phyloP scores from a whole-genome alignment of 2,329 filamentous ascomycete species.

The Aspergillus sclerotialis region DNA sequence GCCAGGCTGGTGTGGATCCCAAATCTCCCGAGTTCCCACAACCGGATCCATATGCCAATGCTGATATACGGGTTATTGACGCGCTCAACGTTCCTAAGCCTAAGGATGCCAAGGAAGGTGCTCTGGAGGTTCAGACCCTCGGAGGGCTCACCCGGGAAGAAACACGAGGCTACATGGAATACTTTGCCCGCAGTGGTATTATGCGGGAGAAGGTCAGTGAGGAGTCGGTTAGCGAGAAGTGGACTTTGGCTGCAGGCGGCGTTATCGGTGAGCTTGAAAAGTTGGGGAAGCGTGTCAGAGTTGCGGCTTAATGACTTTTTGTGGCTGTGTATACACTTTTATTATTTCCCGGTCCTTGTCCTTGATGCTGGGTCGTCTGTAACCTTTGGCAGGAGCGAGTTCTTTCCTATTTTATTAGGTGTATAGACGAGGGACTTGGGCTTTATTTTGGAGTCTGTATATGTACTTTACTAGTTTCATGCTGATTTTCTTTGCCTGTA shows the following conservation, averaged over 20 bases:
- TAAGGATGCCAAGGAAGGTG: constrained; percentile 18
- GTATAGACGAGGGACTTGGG: constrained; percentile 18
- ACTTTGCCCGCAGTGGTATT: constrained; percentile 83
- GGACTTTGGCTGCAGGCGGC: constrained; percentile 73
- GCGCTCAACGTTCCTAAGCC: constrained; percentile 26
- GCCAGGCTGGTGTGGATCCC: constrained; percentile 29
- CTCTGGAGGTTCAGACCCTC: constrained; percentile 48
- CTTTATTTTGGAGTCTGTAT: constrained; percentile 12
- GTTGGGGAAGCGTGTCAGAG: constrained; percentile 44
- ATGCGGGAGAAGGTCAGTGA: constrained; percentile 65
- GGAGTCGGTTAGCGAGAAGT: constrained; percentile 67
- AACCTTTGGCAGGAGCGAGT: constrained; percentile 1
- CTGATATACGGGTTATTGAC: constrained; percentile 48
- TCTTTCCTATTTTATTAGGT: constrained; percentile 9
- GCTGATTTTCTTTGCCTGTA: constrained; percentile 21
- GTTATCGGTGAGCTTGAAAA: constrained; percentile 82
- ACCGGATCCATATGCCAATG: constrained; percentile 46
- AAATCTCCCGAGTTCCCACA: constrained; percentile 37
- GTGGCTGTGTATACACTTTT: background rate
- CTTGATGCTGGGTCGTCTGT: constrained; percentile 1
- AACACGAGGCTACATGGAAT: constrained; percentile 76
- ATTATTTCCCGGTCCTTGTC: background rate
- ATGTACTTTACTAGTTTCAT: constrained; percentile 26
- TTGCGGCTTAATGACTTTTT: constrained; percentile 15
- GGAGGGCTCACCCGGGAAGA: constrained; percentile 67